Conservation (phyloP, 768 basidiomycete species). For the Pisolithus orientalis region DNA sequence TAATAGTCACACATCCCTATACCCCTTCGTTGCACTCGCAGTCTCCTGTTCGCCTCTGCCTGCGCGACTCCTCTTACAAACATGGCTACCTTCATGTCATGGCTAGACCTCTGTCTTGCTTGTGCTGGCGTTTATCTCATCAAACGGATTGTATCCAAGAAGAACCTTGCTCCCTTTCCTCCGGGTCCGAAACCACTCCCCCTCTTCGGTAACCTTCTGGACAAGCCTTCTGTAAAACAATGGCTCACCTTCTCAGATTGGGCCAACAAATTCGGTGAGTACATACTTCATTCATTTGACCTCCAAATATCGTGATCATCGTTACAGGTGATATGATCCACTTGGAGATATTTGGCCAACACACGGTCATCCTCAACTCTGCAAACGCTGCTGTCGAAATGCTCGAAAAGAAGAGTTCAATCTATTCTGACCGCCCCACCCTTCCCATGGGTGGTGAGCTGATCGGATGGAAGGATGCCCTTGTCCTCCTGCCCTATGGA, state of each 20-base stretch:
- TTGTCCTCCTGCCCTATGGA: neutral
- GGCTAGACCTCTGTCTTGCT: neutral
- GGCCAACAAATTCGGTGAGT: constrained; percentile 37
- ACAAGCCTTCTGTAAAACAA: constrained; percentile 33
- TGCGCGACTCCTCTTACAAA: no score
- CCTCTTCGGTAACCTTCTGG: constrained; percentile 29
- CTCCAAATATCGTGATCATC: neutral
- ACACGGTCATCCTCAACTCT: constrained; percentile 43
- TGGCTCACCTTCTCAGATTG: constrained; percentile 34
- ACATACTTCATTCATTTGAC: neutral
- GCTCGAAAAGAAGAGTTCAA: constrained; percentile 43
- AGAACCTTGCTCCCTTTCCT: constrained; percentile 25
- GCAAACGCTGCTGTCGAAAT: constrained; percentile 40
- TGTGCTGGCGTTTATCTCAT: neutral
- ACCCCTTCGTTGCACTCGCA: no score
- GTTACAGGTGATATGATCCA: neutral
- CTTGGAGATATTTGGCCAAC: constrained; percentile 31
- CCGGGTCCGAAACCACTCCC: constrained; percentile 41
- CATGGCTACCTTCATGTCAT: neutral
- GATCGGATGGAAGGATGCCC: neutral
- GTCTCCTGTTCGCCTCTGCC: no score
- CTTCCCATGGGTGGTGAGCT: constrained; percentile 4
- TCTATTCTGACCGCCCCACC: constrained; percentile 33
- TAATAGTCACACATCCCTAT: no score
- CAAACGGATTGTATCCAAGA: neutral